Evolutionary conservation across 768 basidiomycete genomes (phyloP), one percentile per base, ranked within the genome.

Genomic region (Amanita thiersii): DNA sequence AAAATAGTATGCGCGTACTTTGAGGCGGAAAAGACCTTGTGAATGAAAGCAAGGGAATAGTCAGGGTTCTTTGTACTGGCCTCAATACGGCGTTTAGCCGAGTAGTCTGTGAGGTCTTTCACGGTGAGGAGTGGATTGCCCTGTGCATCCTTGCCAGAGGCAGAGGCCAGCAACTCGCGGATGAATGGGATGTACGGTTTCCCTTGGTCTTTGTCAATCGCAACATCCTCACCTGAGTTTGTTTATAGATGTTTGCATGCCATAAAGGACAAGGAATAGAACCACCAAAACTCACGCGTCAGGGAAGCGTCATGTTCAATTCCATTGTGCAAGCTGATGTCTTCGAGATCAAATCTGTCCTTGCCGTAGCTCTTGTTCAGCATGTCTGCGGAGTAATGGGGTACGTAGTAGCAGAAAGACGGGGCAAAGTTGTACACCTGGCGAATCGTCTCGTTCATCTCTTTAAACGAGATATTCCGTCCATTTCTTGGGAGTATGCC

Each of bases 241-340:
- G 18, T 15, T 10, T 14, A 7, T 29, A 23, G 26, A 8, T 20
- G 25, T 23, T 26, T 14, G 36, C 33, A 14, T 17, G 15, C 5
- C 7, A 26, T 19, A 28, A 28, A n/a, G 25, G 14, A 12, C 6
- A 5, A 11, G 15, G 15, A 25, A 23, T 4, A 19, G 11, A 47
- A 10, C 1, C 70, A 70, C 8, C 45, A 50, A 47, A 68, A 68
- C 75, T 34, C 56, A 81, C 81, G 68, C 11, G 69, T 65, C 15
- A 84, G 61, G 0, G 79, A 81, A 0, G 63, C 79, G 51, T 84
- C 80, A 49, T 84, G 80, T 48, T 84, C 82, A 41, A 85, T 85
- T 4, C 79, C 77, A 46, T 86, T 86, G 56, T 88, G 86, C 9
- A 81, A 53, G 52, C 75, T 74, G 30, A 89, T 65, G 24, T 88